Percentiles rank a stretch among this genome's conserved stretches.
These are phyloP conservation scores for Saturnispora serradocipensis DNA, from an alignment of 805 yeast genomes.

Conservation along the genomic window DNA sequence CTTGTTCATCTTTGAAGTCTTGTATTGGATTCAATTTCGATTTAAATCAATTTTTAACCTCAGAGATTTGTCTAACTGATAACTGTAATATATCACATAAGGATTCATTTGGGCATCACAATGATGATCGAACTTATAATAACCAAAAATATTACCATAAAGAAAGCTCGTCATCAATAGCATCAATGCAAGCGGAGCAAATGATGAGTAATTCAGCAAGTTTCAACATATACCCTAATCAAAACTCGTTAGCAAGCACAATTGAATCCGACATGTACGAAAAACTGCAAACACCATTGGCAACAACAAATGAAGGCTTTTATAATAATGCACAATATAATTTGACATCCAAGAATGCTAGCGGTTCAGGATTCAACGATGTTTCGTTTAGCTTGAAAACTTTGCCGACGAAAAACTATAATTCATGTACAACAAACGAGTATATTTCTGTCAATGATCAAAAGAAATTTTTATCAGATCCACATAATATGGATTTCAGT, in stretches of 20 bases:
- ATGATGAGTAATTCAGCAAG: not conserved
- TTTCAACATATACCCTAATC: not conserved
- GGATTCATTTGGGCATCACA: not conserved
- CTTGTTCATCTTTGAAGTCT: not conserved
- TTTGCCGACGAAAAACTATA: not conserved
- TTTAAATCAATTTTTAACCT: not conserved
- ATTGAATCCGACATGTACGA: not conserved
- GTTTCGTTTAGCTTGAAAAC: not conserved
- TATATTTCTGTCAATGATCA: not conserved
- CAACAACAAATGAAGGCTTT: not conserved
- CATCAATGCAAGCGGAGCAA: not conserved
- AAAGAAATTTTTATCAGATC: not conserved
- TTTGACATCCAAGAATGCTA: not conserved
- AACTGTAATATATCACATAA: not conserved
- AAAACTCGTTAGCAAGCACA: not conserved
- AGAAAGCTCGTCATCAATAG: not conserved
- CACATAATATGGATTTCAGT: not conserved
- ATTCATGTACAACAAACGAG: not conserved
- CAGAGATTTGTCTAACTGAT: not conserved
- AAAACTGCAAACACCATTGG: not conserved
- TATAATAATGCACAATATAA: not conserved
- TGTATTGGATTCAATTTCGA: slow-evolving; percentile 4
- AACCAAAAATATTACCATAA: not conserved
- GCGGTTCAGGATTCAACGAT: not conserved
- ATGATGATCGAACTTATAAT: not conserved